Conservation (phyloP, 1,284 basidiomycete genomes). For the Agaricales sp. region DNA sequence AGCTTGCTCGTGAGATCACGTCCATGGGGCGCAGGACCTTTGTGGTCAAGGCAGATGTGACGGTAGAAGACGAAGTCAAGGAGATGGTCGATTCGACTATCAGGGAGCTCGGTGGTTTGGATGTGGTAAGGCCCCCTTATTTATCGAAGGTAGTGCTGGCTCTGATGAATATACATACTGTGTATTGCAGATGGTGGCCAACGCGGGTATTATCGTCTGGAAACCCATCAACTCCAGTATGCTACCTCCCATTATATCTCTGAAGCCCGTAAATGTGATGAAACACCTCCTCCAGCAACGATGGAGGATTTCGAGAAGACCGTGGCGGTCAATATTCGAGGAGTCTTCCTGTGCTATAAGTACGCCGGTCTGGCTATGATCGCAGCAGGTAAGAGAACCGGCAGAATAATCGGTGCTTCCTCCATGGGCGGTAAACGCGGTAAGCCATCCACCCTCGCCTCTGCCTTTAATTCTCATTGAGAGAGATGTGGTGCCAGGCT, state of each 20-base stretch:
- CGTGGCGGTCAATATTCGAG: neutral
- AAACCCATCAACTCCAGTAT: neutral
- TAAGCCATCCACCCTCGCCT: neutral
- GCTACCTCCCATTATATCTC: too few relatives aligned
- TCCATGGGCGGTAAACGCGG: neutral
- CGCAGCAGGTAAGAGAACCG: neutral
- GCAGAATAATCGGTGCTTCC: neutral
- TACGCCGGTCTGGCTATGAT: neutral
- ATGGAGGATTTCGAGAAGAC: neutral
- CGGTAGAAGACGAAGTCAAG: conserved; percentile 20
- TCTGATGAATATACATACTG: neutral
- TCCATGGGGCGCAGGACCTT: conserved; percentile 9
- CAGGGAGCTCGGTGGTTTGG: conserved; percentile 17
- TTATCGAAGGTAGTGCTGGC: neutral
- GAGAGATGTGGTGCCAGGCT: neutral
- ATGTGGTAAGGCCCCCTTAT: conserved; percentile 24
- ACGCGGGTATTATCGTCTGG: conserved; percentile 16
- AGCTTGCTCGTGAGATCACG: conserved; percentile 13
- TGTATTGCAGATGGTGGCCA: conserved; percentile 21
- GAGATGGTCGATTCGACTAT: conserved; percentile 17
- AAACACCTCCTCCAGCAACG: neutral
- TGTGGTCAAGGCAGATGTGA: conserved; percentile 15
- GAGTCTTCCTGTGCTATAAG: too few relatives aligned
- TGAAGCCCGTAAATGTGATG: too few relatives aligned
- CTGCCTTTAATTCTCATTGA: too few relatives aligned